Conservation (phyloP, 1,284 basidiomycete genomes). For the Ganoderma resinaceum region DNA sequence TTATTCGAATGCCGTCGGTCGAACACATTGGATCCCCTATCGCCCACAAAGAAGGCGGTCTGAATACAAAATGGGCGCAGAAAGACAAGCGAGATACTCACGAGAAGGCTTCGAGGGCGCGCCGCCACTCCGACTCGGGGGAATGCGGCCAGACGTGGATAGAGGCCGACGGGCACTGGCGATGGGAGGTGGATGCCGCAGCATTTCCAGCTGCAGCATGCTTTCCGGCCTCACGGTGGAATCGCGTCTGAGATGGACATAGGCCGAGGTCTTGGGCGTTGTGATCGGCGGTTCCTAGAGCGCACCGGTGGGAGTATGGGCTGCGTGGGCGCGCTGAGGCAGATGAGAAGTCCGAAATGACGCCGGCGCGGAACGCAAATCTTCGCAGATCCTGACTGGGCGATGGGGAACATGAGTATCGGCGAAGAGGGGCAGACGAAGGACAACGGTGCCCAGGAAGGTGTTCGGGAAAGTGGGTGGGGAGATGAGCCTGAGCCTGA, state of each 20-base stretch:
- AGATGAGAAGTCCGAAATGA: neutral
- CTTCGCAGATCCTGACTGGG: neutral
- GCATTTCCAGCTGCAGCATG: neutral
- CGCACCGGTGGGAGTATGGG: neutral
- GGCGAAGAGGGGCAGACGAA: neutral
- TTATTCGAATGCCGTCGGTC: neutral
- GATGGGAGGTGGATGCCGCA: too few relatives aligned
- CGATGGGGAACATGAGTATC: neutral
- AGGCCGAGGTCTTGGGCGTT: neutral
- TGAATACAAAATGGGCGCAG: neutral
- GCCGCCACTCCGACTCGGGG: neutral
- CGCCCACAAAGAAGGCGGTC: neutral
- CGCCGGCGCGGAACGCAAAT: slow-evolving; percentile 1
- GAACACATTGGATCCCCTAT: neutral
- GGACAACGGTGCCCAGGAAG: neutral
- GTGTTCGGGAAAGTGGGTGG: neutral
- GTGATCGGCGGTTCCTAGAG: neutral
- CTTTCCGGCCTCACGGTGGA: neutral
- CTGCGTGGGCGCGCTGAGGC: neutral
- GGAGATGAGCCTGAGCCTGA: slow-evolving; percentile 1
- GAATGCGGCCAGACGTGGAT: neutral
- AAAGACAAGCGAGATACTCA: neutral
- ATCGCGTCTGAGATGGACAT: neutral
- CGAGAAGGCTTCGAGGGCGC: neutral
- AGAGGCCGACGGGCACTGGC: neutral